Base-by-base conservation (phyloP, 78 protist species). In the Monosiga brevicollis region DNA sequence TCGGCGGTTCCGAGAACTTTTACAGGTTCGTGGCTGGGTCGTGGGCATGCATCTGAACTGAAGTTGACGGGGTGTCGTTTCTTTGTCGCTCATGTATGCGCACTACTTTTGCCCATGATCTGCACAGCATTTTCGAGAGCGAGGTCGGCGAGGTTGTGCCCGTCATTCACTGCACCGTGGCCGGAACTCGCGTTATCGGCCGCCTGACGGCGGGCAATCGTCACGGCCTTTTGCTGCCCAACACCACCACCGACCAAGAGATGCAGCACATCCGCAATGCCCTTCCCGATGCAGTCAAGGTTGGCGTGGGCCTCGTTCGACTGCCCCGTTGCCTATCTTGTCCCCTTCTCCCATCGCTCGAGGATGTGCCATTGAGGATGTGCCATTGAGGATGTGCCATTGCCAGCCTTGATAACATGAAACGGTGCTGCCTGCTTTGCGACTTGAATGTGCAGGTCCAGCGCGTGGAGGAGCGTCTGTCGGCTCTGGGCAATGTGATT, bases 231-330 rank as follows among this genome's bases (percentile, higher is more conserved):
- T 38, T 98, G 22, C 83, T 98, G 39, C 99, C 99, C 32, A 82
- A 70, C 82, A 91, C 96, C 25, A 89, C 96, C 36, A 94, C 98
- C 23, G 99, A 98, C 77, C 97, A 96, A 85, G 99, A 98, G 91
- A 71, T 98, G 55, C 93, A 87, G 83, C 98, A 96, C 85, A 81
- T 98, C 55, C 87, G 98, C 38, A 97, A 98, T 91, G 75, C 96
- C 3, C 95, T 98, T 0, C 99, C 99, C 41, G 99, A 98, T 49
- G 36, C 62, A 0, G 98, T 97, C 24, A 81, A 76, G 39, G n/a
- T n/a, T n/a, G n/a, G n/a, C n/a, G n/a, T n/a, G n/a, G n/a, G n/a
- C n/a, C n/a, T n/a, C n/a, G n/a, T n/a, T n/a, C n/a, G n/a, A n/a
- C n/a, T n/a, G n/a, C n/a, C n/a, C n/a, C n/a, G n/a, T n/a, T n/a